These are phyloP conservation scores for Desmodesmus armatus DNA, from an alignment of 139 green algal genomes.

Conservation along the genomic window DNA sequence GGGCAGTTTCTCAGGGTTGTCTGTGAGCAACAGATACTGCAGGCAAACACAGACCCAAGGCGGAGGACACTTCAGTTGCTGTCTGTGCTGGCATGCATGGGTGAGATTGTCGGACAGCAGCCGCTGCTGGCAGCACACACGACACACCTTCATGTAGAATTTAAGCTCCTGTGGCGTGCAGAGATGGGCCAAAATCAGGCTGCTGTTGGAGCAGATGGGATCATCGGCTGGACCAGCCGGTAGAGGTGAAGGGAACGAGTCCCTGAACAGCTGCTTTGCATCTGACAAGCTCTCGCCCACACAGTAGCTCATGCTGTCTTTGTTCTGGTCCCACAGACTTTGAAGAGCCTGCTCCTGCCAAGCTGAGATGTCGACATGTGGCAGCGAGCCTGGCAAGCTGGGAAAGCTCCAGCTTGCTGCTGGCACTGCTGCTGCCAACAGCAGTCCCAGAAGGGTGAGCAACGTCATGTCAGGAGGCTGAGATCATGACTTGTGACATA, in stretches of 20 bases:
- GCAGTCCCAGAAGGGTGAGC: no score
- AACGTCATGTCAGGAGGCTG: no score
- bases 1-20: constrained; percentile 19
- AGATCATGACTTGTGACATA: no score
- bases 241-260: constrained; percentile 26
- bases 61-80: not conserved
- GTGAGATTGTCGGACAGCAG: not conserved
- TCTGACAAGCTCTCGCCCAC: not conserved
- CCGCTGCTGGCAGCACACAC: not conserved
- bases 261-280: constrained; percentile 2
- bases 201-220: not conserved
- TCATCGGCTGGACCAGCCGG: not conserved
- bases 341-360: no score
- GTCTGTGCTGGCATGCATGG: not conserved
- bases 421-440: no score
- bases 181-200: constrained; percentile 1
- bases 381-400: no score
- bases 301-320: no score
- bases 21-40: constrained; percentile 28
- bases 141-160: constrained; percentile 15
- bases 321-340: no score
- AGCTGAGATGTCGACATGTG: no score
- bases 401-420: no score
- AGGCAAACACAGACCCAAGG: not conserved
- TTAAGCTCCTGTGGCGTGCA: constrained; percentile 19